A percentile compares a stretch with the other conserved stretches of the same genome.
These are phyloP conservation scores for Arachis hypogaea DNA, from an alignment of 306 rosid genomes.

Conservation along the genomic window DNA sequence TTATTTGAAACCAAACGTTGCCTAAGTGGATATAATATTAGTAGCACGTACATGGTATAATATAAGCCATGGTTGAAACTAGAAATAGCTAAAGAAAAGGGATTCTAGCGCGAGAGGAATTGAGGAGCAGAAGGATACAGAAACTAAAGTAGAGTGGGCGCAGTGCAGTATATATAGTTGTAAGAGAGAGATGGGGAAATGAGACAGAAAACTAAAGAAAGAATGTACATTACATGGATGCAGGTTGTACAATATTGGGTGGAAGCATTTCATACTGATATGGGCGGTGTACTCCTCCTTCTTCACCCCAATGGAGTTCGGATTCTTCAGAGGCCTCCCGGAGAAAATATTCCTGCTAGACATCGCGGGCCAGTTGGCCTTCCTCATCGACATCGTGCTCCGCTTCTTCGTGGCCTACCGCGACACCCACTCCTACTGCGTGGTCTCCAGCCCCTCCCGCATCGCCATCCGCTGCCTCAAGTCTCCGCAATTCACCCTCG, in stretches of 20 bases:
- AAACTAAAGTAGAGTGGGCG: too few relatives aligned
- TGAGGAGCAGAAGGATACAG: too few relatives aligned
- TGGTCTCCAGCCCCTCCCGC: slow-evolving; percentile 45
- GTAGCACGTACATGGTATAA: too few relatives aligned
- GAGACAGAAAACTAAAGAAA: too few relatives aligned
- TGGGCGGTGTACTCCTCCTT: slow-evolving; percentile 77
- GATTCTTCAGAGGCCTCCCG: slow-evolving; percentile 69
- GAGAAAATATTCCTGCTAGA: slow-evolving; percentile 66
- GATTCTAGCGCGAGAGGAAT: too few relatives aligned
- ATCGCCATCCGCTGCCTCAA: slow-evolving; percentile 60
- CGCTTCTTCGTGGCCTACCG: slow-evolving; percentile 61
- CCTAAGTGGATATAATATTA: too few relatives aligned
- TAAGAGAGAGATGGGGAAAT: too few relatives aligned
- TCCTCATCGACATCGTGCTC: slow-evolving; percentile 56
- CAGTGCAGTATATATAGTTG: too few relatives aligned
- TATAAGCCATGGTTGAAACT: too few relatives aligned
- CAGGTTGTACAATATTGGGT: slow-evolving; percentile 58
- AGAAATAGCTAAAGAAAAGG: too few relatives aligned
- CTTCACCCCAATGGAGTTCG: slow-evolving; percentile 77
- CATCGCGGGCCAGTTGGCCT: slow-evolving; percentile 64
- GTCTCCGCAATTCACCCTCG: slow-evolving; percentile 57
- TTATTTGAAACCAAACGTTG: too few relatives aligned
- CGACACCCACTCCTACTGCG: slow-evolving; percentile 49
- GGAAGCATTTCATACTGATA: slow-evolving; percentile 66
- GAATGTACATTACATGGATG: not conserved